These are phyloP conservation scores for Globisporangium middletonii DNA, from an alignment of 352 stramenopile genomes.

Conservation along the genomic window DNA sequence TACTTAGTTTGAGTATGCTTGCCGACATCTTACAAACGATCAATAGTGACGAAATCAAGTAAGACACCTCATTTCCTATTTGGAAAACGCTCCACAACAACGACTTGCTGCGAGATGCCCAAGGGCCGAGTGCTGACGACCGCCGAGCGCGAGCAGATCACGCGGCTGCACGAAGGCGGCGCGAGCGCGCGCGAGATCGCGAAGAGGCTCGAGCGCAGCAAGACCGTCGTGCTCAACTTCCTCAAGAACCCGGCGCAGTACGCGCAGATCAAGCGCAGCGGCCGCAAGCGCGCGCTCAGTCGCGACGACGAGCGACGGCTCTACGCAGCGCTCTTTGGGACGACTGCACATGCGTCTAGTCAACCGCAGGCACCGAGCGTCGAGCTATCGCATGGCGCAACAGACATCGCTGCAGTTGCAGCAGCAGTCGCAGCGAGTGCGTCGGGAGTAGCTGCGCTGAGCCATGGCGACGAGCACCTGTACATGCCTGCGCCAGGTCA, in stretches of 20 bases:
- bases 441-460: neutral
- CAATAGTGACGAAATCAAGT: too few relatives aligned
- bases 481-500: too few relatives aligned
- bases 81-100: too few relatives aligned
- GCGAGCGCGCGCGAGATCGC: slow-evolving; percentile 45
- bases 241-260: slow-evolving; percentile 39
- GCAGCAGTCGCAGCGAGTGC: neutral
- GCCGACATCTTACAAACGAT: too few relatives aligned
- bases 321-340: slow-evolving; percentile 25
- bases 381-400: neutral
- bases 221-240: slow-evolving; percentile 59
- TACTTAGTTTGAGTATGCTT: too few relatives aligned
- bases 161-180: slow-evolving; percentile 26
- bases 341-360: neutral
- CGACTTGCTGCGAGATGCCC: slow-evolving; percentile 25
- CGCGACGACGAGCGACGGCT: slow-evolving; percentile 36
- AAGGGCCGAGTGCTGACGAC: slow-evolving; percentile 33
- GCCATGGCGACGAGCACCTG: neutral
- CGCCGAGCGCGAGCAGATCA: slow-evolving; percentile 41
- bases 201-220: slow-evolving; percentile 38
- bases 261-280: slow-evolving; percentile 43
- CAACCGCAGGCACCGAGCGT: neutral
- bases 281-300: slow-evolving; percentile 39
- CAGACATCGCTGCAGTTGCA: neutral
- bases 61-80: too few relatives aligned